phyloP scores from a whole-genome alignment of 2,329 filamentous ascomycete genomes.

The Ceratocystis lukuohia region DNA sequence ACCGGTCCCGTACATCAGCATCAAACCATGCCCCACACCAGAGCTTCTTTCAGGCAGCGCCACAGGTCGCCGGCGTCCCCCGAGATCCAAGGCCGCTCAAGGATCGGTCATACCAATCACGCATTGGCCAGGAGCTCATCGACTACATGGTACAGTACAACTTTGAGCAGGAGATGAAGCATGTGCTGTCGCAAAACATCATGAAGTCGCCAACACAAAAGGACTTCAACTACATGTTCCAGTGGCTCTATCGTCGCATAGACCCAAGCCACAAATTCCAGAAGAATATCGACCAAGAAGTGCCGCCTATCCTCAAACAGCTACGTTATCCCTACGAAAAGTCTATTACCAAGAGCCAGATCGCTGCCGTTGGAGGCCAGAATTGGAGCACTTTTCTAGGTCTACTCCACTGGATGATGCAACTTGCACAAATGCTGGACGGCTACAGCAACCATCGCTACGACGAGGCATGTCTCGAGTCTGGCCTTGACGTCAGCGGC shows the following conservation, averaged over 20 bases:
- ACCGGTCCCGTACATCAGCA: slow-evolving; percentile 54
- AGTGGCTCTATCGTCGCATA: slow-evolving; percentile 93
- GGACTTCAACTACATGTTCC: slow-evolving; percentile 95
- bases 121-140: slow-evolving; percentile 76
- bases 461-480: slow-evolving; percentile 79
- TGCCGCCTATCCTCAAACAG: slow-evolving; percentile 83
- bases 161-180: slow-evolving; percentile 96
- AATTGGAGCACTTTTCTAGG: slow-evolving; percentile 95
- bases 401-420: slow-evolving; percentile 98
- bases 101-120: slow-evolving; percentile 64
- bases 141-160: slow-evolving; percentile 90
- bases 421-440: slow-evolving; percentile 86
- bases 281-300: slow-evolving; percentile 90
- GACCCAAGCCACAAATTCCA: slow-evolving; percentile 88
- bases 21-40: slow-evolving; percentile 60
- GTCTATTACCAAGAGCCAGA: slow-evolving; percentile 91
- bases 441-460: slow-evolving; percentile 66
- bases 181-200: slow-evolving; percentile 78
- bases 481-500: slow-evolving; percentile 72
- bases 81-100: slow-evolving; percentile 76
- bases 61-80: slow-evolving; percentile 66
- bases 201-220: slow-evolving; percentile 94
- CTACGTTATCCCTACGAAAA: slow-evolving; percentile 89
- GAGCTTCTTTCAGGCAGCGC: slow-evolving; percentile 87
- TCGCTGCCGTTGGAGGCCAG: slow-evolving; percentile 85